Percentiles rank a stretch among this genome's conserved stretches.
phyloP scores from a whole-genome alignment of 148 eudicot species.

The Oxyria digyna region DNA sequence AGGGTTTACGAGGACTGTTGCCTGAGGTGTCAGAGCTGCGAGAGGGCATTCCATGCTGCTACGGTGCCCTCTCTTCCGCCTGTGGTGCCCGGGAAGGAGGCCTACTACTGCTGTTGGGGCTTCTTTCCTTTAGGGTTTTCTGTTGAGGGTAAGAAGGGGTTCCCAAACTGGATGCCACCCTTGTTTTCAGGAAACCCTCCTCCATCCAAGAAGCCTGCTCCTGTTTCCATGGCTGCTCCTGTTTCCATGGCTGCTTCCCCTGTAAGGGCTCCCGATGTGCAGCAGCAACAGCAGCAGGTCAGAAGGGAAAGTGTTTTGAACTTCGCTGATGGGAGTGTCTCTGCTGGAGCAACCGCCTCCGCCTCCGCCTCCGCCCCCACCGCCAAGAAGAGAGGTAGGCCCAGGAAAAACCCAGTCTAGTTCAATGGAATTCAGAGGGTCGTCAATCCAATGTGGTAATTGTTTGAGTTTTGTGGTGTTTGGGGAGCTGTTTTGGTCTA shows the following conservation, averaged over 20 bases:
- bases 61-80: constrained; percentile 54
- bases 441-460: not conserved
- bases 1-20: constrained; percentile 53
- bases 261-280: too few relatives aligned
- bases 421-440: not conserved
- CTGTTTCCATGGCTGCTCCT: not conserved
- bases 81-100: constrained; percentile 68
- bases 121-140: constrained; percentile 73
- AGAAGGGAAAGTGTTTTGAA: constrained; percentile 9
- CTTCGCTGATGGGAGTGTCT: constrained; percentile 17
- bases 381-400: constrained; percentile 30
- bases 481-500: not conserved
- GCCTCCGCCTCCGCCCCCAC: too few relatives aligned
- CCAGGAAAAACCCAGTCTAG: constrained; percentile 20
- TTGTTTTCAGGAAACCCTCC: constrained; percentile 8
- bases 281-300: too few relatives aligned
- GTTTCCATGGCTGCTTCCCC: too few relatives aligned
- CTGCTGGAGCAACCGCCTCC: too few relatives aligned
- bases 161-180: constrained; percentile 40
- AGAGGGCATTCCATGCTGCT: constrained; percentile 56
- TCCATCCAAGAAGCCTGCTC: not conserved
- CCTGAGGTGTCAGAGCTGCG: constrained; percentile 62
- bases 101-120: constrained; percentile 85
- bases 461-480: not conserved
- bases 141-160: constrained; percentile 11